Conservation (phyloP, 2,329 filamentous ascomycete genomes). For the Ilyonectria sp. region DNA sequence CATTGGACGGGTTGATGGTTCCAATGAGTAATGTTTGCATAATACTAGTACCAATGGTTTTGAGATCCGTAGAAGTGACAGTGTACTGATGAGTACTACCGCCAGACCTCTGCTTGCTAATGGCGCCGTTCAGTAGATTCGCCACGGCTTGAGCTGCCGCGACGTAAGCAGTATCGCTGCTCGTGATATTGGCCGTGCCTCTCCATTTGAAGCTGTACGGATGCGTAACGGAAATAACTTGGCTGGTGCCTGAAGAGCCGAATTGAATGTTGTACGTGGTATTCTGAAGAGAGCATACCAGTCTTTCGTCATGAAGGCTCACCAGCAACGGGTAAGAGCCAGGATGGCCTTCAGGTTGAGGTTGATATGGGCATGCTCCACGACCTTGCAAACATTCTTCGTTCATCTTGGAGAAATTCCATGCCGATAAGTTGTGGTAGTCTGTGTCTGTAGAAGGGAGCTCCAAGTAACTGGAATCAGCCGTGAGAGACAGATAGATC, state of each 20-base stretch:
- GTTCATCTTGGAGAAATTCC: not conserved
- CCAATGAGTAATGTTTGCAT: slow-evolving; percentile 13
- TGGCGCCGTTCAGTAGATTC: not conserved
- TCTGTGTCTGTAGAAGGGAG: not conserved
- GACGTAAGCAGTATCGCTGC: not conserved
- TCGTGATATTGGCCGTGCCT: not conserved
- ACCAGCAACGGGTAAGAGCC: not conserved
- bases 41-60: not conserved
- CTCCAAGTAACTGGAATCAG: not conserved
- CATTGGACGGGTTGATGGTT: not conserved
- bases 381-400: slow-evolving; percentile 1
- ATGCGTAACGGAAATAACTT: not conserved
- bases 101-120: not conserved
- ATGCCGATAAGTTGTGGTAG: slow-evolving; percentile 1
- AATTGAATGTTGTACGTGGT: not conserved
- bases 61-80: not conserved
- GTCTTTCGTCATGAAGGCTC: not conserved
- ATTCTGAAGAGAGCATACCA: slow-evolving; percentile 3
- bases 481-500: not conserved
- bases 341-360: not conserved
- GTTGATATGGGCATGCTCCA: slow-evolving; percentile 5
- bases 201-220: slow-evolving; percentile 4
- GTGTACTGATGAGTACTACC: not conserved
- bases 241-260: not conserved
- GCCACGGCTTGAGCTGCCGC: not conserved